Evolutionary conservation across 2,329 filamentous ascomycete genomes (phyloP), one percentile per base, ranked within the genome.

Genomic region (Penicillium sp.): DNA sequence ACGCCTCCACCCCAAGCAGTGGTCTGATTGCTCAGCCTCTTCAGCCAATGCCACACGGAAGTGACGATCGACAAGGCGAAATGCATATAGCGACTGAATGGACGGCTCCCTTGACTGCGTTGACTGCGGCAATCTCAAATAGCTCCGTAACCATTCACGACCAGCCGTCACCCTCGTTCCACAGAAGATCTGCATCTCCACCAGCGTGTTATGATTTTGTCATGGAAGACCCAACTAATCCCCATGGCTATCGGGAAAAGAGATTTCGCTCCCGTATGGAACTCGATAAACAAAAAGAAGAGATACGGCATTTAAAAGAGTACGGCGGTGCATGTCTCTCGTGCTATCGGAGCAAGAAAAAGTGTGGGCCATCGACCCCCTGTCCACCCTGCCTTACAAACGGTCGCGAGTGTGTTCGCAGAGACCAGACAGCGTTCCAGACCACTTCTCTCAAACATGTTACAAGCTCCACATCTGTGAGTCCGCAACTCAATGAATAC

Each of bases 301-400:
- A 62, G 33, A 63, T 53, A 22, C 54, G 48, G 13, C 48, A 56
- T 14, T 43, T 71, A 41, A 70, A 58, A 48, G 52, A 56, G 24
- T 53, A 51, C 24, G 70, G 70, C 3, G 70, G 70, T 24, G 60
- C 69, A 16, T 73, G 71, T 53, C 24, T 65, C n/a, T 64, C 61
- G 49, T 73, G 71, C 48, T 61, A 60, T 50, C 60, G 62, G n/a
- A 66, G 56, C 9, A 71, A 67, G 58, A 71, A 71, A 35, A 57
- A 52, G 29, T 73, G 71, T 47, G 62, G 56, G 13, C 43, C 57
- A 7, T 39, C 46, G 8, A 50, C 52, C 21, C 59, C 64, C 13
- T 73, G 71, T 26, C 21, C 45, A 8, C 35, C 46, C 2, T 72
- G 70, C 54, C 31, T n/a, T 16, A 43, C 44, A 14, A 56, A 55